These are phyloP conservation scores for Arachnomyces sp. DNA, from an alignment of 2,329 filamentous ascomycete genomes.

Conservation along the genomic window DNA sequence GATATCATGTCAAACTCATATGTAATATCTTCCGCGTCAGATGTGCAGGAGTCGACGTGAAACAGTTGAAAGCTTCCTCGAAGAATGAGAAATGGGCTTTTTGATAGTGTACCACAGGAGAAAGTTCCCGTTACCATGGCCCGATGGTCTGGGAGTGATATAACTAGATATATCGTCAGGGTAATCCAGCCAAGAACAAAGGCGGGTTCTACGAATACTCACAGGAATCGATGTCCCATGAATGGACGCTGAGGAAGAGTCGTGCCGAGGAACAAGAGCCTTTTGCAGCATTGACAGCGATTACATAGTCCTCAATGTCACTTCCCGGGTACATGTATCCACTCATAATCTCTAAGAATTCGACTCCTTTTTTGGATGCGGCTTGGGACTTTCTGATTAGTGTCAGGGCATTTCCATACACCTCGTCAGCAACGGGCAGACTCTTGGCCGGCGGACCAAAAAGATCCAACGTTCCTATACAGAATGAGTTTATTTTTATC, in stretches of 20 bases:
- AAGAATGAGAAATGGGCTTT: constrained; percentile 55
- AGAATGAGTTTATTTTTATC: neutral
- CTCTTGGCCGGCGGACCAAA: constrained; percentile 45
- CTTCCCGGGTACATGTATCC: constrained; percentile 48
- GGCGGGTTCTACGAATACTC: constrained; percentile 9
- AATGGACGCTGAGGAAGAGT: constrained; percentile 53
- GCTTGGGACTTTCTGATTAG: constrained; percentile 24
- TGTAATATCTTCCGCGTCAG: constrained; percentile 52
- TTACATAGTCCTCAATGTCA: constrained; percentile 46
- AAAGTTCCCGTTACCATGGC: constrained; percentile 55
- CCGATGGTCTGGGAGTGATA: constrained; percentile 43
- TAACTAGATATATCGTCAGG: constrained; percentile 17
- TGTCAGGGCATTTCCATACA: constrained; percentile 38
- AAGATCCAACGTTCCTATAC: constrained; percentile 42
- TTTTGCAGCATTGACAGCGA: constrained; percentile 46
- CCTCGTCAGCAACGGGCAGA: constrained; percentile 14
- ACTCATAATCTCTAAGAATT: constrained; percentile 59
- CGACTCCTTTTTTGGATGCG: constrained; percentile 43
- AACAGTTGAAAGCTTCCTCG: constrained; percentile 54
- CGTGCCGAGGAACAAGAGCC: constrained; percentile 50
- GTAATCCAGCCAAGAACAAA: neutral
- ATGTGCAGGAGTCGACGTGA: constrained; percentile 43
- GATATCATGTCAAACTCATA: constrained; percentile 58
- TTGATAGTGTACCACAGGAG: constrained; percentile 46
- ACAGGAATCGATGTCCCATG: constrained; percentile 45